Evolutionary conservation across 2,329 filamentous ascomycete genomes (phyloP), one percentile per base, ranked within the genome.

Genomic region (Sarocladium strictum): DNA sequence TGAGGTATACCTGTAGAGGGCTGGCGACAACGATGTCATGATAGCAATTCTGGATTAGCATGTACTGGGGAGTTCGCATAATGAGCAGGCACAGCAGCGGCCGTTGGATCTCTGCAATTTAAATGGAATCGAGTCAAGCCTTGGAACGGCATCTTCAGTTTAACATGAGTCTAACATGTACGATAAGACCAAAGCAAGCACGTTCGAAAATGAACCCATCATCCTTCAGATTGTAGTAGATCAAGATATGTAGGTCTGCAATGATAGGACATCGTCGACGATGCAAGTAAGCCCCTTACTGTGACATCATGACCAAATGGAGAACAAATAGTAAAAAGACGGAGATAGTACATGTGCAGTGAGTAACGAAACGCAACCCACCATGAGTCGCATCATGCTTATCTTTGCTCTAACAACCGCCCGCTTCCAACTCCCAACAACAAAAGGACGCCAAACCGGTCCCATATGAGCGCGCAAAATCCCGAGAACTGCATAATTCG

Each of bases 341-440:
- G 43, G 23, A 15, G n/a, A 49, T 29, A 21, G 43, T 49, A 49
- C 43, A 49, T 3, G 26, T 49, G 43, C n/a, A 29, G 26, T 24
- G n/a, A 45, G 17, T 49, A 24, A 17, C 29, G 43, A 49, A n/a
- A 21, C n/a, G 24, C 21, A 15, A 24, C n/a, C 17, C 7, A 45
- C 11, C 17, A 45, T 17, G 40, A 17, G 17, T n/a, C n/a, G n/a
- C n/a, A n/a, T n/a, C n/a, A n/a, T n/a, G n/a, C n/a, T n/a, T n/a
- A n/a, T n/a, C n/a, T n/a, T n/a, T n/a, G n/a, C n/a, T n/a, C n/a
- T n/a, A n/a, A 6, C 17, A 12, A 45, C 10, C 17, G 24, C 21
- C 40, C 6, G 12, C 43, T 49, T 51, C 27, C 47, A 51, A 51
- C 47, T 51, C 47, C 43, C 15, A 12, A 24, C 43, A 27, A 49